Percentiles rank a stretch among this genome's conserved stretches.
Conservation (phyloP, 1,284 basidiomycete species). For the Inonotus obliquus region DNA sequence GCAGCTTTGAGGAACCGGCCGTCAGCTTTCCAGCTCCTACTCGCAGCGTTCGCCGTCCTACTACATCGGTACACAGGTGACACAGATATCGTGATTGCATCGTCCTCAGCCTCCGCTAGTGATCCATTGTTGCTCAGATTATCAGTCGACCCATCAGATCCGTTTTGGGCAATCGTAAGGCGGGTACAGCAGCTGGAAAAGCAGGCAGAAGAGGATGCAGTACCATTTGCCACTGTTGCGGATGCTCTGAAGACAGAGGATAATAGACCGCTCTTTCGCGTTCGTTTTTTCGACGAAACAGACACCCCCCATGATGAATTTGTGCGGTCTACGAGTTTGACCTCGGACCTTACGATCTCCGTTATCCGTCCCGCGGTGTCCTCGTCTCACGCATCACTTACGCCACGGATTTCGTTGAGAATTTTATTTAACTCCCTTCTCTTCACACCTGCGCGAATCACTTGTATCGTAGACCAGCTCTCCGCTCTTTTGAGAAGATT, state of each 20-base stretch:
- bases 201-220: conserved; percentile 79
- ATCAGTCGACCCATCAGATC: conserved; percentile 81
- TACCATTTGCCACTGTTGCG: conserved; percentile 83
- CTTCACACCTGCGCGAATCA: conserved; percentile 80
- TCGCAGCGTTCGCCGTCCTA: conserved; percentile 88
- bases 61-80: conserved; percentile 96
- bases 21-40: conserved; percentile 87
- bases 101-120: conserved; percentile 74
- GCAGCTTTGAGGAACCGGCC: conserved; percentile 46
- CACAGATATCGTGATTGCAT: conserved; percentile 90
- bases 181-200: conserved; percentile 81
- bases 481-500: conserved; percentile 77
- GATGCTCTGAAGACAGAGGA: conserved; percentile 66
- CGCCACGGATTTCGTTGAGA: conserved; percentile 77
- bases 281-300: conserved; percentile 94
- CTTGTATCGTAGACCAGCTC: conserved; percentile 83
- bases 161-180: conserved; percentile 90
- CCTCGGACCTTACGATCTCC: conserved; percentile 89
- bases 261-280: conserved; percentile 75
- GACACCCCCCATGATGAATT: conserved; percentile 71
- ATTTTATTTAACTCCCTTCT: conserved; percentile 94
- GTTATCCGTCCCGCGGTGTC: conserved; percentile 52
- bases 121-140: conserved; percentile 86
- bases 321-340: conserved; percentile 75
- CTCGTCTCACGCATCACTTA: conserved; percentile 69